A percentile compares a stretch with the other conserved stretches of the same genome.
Evolutionary conservation across 2,329 filamentous ascomycete genomes (phyloP).

Genomic region (Aspergillus sp.): DNA sequence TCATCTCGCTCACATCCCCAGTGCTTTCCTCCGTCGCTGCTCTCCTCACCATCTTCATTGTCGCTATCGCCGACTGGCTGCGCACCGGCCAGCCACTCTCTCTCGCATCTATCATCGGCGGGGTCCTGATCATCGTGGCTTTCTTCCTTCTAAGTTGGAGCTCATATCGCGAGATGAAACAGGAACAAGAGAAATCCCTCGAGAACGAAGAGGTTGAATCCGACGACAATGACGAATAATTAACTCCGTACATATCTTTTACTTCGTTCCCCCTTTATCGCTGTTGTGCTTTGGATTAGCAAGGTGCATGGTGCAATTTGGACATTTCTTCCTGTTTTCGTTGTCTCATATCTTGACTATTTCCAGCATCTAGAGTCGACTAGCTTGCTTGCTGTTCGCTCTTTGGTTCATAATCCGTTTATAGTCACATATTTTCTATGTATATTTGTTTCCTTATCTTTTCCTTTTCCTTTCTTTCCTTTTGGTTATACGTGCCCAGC

Average conservation of each 20-base stretch:
- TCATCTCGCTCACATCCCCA: constrained; percentile 87
- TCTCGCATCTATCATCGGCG: constrained; percentile 68
- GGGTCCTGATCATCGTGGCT: constrained; percentile 75
- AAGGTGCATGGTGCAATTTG: neutral
- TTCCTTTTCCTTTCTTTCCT: neutral
- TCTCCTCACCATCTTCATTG: constrained; percentile 91
- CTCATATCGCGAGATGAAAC: constrained; percentile 86
- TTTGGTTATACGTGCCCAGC: neutral
- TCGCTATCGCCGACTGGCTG: constrained; percentile 84
- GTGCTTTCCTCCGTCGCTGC: constrained; percentile 89
- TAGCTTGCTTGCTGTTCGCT: too few relatives aligned
- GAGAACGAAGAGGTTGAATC: constrained; percentile 36
- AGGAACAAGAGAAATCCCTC: constrained; percentile 56
- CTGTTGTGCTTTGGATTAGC: neutral
- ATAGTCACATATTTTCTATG: constrained; percentile 1
- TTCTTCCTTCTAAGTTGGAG: constrained; percentile 85
- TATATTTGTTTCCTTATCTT: constrained; percentile 7
- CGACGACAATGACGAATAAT: constrained; percentile 32
- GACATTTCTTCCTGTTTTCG: neutral
- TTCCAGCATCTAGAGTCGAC: neutral
- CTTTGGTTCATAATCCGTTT: neutral
- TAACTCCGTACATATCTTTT: neutral
- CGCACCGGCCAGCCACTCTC: constrained; percentile 70
- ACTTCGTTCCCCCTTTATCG: neutral
- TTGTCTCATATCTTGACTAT: neutral